Percentiles rank a stretch among this genome's conserved stretches.
Evolutionary conservation across 2,329 filamentous ascomycete genomes (phyloP).

Genomic region (Clonostachys chloroleuca): DNA sequence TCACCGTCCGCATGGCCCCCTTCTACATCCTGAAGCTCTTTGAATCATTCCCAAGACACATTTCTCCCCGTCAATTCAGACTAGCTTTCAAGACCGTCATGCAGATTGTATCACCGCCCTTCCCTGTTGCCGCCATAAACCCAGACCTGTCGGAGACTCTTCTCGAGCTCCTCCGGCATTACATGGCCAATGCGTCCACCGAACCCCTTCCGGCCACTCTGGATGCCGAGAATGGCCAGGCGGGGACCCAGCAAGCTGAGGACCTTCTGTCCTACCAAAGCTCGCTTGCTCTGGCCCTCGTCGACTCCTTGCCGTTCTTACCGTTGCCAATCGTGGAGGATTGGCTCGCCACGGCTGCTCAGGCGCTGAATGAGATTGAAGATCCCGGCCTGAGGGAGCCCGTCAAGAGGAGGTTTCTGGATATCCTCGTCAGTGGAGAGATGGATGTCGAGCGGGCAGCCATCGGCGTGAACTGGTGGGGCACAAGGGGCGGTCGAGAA

Average conservation of each 20-base stretch:
- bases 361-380: constrained; percentile 59
- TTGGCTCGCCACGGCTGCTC: constrained; percentile 72
- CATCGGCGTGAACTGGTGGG: constrained; percentile 85
- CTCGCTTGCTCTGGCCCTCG: constrained; percentile 68
- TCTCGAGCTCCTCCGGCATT: constrained; percentile 70
- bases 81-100: constrained; percentile 84
- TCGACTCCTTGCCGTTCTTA: constrained; percentile 75
- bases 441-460: constrained; percentile 83
- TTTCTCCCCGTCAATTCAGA: constrained; percentile 82
- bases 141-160: constrained; percentile 76
- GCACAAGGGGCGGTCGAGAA: constrained; percentile 49
- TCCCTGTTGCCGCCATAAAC: constrained; percentile 66
- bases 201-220: constrained; percentile 31
- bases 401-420: constrained; percentile 72
- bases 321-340: constrained; percentile 68
- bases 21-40: constrained; percentile 83
- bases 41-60: constrained; percentile 69
- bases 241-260: constrained; percentile 11
- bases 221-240: constrained; percentile 24
- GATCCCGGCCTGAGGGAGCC: constrained; percentile 58
- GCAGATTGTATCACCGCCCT: constrained; percentile 77
- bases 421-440: constrained; percentile 74
- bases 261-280: constrained; percentile 69
- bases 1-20: constrained; percentile 69
- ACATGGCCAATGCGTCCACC: constrained; percentile 47